Conservation (phyloP, 2,329 filamentous ascomycete genomes). For the Chaetomiaceae sp. region DNA sequence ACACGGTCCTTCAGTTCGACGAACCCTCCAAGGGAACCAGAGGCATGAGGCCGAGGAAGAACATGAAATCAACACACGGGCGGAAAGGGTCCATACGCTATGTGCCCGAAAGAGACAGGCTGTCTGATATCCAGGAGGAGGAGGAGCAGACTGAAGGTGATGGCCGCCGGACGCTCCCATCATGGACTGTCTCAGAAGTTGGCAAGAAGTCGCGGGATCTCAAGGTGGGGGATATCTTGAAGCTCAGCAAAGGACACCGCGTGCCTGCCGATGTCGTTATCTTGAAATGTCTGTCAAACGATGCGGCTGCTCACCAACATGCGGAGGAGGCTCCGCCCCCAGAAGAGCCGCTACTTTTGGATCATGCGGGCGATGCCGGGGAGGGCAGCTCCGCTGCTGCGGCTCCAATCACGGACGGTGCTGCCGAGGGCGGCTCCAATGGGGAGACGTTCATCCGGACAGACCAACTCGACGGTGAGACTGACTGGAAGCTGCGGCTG, state of each 20-base stretch:
- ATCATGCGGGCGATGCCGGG: conserved; percentile 27
- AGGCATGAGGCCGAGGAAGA: conserved; percentile 34
- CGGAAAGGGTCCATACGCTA: conserved; percentile 35
- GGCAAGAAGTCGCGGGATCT: conserved; percentile 80
- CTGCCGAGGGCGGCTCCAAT: conserved; percentile 35
- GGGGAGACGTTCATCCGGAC: conserved; percentile 97
- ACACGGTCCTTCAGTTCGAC: conserved; percentile 68
- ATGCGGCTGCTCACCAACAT: conserved; percentile 25
- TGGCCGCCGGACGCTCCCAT: conserved; percentile 33
- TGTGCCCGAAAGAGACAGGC: conserved; percentile 35
- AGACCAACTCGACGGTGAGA: conserved; percentile 95
- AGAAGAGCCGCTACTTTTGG: conserved; percentile 37
- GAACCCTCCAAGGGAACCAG: conserved; percentile 38
- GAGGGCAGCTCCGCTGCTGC: conserved; percentile 24
- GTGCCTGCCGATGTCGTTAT: conserved; percentile 94
- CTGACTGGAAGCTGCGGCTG: conserved; percentile 93
- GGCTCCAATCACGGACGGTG: conserved; percentile 24
- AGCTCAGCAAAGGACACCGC: conserved; percentile 83
- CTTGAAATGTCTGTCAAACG: conserved; percentile 59
- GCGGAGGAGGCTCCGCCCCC: conserved; percentile 28
- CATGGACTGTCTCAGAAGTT: conserved; percentile 56
- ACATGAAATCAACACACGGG: conserved; percentile 41
- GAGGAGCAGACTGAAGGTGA: conserved; percentile 48
- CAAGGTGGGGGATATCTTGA: conserved; percentile 92
- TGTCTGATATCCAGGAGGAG: conserved; percentile 66